These are phyloP conservation scores for Hericium coralloides DNA, from an alignment of 768 basidiomycete species.

Conservation along the genomic window DNA sequence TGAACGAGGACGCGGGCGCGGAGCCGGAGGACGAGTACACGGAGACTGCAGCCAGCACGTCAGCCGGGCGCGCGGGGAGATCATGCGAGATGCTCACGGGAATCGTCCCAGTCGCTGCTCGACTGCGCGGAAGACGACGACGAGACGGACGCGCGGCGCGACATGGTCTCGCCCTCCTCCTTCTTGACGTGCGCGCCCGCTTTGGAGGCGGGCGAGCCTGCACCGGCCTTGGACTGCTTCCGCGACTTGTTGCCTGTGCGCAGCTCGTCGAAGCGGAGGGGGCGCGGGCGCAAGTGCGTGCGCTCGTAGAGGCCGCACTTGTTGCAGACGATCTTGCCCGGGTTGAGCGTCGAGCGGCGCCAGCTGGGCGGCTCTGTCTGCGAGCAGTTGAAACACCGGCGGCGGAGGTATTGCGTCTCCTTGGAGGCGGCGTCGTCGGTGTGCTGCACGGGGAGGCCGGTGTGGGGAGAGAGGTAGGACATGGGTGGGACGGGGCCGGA, in stretches of 20 bases:
- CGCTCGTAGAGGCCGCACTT: conserved; percentile 90
- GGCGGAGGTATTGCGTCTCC: conserved; percentile 84
- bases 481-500: conserved; percentile 20
- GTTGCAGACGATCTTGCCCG: conserved; percentile 91
- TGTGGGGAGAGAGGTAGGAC: conserved; percentile 31
- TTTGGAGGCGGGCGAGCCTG: conserved; percentile 24
- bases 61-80: conserved; percentile 15
- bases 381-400: conserved; percentile 86
- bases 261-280: conserved; percentile 81
- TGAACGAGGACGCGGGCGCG: conserved; percentile 53
- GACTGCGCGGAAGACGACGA: conserved; percentile 47
- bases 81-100: conserved; percentile 37
- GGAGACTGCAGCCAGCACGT: conserved; percentile 22
- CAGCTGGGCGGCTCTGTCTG: conserved; percentile 86
- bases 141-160: conserved; percentile 54
- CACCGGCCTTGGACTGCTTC: conserved; percentile 36
- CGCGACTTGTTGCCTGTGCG: conserved; percentile 81
- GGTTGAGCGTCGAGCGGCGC: conserved; percentile 82
- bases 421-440: conserved; percentile 87
- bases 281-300: conserved; percentile 75
- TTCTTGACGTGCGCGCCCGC: conserved; percentile 40
- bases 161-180: conserved; percentile 35
- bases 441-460: conserved; percentile 67
- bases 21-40: conserved; percentile 45
- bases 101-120: conserved; percentile 79